Evolutionary conservation across 805 yeast genomes (phyloP).

Genomic region (Candida ortonii): DNA sequence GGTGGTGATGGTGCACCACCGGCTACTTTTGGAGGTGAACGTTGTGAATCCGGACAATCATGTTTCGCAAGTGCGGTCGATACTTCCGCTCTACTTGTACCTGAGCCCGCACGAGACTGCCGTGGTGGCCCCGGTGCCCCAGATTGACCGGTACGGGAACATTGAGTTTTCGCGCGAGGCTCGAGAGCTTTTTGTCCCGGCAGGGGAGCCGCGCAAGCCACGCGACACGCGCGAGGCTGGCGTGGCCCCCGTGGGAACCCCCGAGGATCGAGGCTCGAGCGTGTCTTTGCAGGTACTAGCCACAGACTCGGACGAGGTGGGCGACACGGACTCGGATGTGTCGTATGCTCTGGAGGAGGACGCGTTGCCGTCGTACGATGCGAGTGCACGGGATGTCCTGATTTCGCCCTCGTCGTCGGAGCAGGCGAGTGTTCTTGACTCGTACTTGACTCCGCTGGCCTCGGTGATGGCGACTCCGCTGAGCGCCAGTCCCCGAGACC

Average conservation of each 20-base stretch:
- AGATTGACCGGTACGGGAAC: not conserved
- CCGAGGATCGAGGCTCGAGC: not conserved
- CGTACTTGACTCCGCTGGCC: slow-evolving; percentile 1
- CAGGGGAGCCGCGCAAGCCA: too few relatives aligned
- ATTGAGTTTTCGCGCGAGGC: not conserved
- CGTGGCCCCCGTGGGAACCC: not conserved
- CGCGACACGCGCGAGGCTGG: too few relatives aligned
- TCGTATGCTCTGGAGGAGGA: slow-evolving; percentile 5
- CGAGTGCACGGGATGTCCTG: slow-evolving; percentile 19
- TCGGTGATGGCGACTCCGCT: not conserved
- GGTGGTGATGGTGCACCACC: slow-evolving; percentile 44
- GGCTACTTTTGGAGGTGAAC: slow-evolving; percentile 42
- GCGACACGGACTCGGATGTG: not conserved
- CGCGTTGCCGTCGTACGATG: slow-evolving; percentile 27
- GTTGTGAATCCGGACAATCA: slow-evolving; percentile 49
- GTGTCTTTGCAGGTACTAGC: not conserved
- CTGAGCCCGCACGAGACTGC: slow-evolving; percentile 36
- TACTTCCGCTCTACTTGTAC: slow-evolving; percentile 45
- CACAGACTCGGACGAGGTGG: too few relatives aligned
- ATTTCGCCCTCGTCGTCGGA: slow-evolving; percentile 18
- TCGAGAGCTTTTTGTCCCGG: too few relatives aligned
- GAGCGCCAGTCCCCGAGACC: too few relatives aligned
- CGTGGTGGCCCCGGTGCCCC: slow-evolving; percentile 1
- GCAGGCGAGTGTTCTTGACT: too few relatives aligned
- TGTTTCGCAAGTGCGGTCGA: slow-evolving; percentile 49